Evolutionary conservation across 2,329 filamentous ascomycete species (phyloP), one percentile per base, ranked within the genome.

Genomic region (Leptoxyphium fumago): DNA sequence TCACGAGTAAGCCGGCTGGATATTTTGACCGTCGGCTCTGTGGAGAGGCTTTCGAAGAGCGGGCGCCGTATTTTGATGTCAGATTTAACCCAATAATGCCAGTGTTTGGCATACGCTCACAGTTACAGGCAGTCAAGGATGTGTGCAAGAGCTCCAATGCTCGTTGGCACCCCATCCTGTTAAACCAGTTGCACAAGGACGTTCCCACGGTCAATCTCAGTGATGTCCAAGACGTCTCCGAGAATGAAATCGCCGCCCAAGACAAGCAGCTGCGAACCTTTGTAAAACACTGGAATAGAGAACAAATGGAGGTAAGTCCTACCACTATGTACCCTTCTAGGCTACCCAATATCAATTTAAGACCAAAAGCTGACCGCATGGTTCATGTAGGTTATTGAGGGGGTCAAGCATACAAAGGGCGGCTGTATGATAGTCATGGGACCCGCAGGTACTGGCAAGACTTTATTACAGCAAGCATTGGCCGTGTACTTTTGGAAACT

Each of bases 381-480:
- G 47, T 47, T 51, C 21, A 38, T 50, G 10, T 26, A 39, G 18
- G 46, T 52, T 17, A 47, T 53, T 28, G 30, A 44, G 5, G 39
- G 45, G 7, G 39, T 51, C 36, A 43, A 45, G 10, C 21, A 32
- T 1, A 42, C 43, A 8, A 48, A 48, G 21, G 45, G 47, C 13
- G 44, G 45, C 7, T 15, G 46, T 5, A 36, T 43, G 13, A n/a
- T 50, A 1, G 46, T 50, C 11, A 50, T 45, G 6, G 50, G 50
- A 5, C 43, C 46, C 11, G 49, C 45, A 13, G 50, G 47, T 10
- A 51, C 48, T 28, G 48, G 50, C 15, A 53, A 53, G 45, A 51
- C 48, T 9, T 29, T 45, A 4, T 40, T 54, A 6, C 46, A 49
- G n/a, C 32, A 46, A 40, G 52, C 47, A 1, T 36, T 52, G 15